phyloP scores from a whole-genome alignment of 768 basidiomycete genomes.

The Chalciporus chontae region DNA sequence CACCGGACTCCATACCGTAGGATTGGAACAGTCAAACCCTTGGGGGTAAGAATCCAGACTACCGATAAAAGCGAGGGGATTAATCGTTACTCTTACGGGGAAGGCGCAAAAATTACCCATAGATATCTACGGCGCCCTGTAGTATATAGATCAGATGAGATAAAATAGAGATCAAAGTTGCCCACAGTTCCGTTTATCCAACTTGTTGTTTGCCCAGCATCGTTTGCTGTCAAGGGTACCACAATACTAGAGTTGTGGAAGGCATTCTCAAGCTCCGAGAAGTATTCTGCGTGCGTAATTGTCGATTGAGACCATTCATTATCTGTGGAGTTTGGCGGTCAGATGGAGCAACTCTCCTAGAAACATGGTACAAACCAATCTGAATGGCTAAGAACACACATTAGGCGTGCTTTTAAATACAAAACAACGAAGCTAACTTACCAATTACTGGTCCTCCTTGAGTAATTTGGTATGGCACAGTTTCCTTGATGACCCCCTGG shows the following conservation, averaged over 20 bases:
- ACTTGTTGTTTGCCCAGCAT: conserved; percentile 52
- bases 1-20: conserved; percentile 62
- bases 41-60: conserved; percentile 74
- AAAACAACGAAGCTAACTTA: conserved; percentile 25
- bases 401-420: conserved; percentile 1
- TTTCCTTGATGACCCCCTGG: conserved; percentile 56
- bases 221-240: conserved; percentile 75
- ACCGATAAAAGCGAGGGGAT: neutral
- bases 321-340: conserved; percentile 38
- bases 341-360: neutral
- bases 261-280: conserved; percentile 53
- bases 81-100: neutral
- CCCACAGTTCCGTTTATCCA: conserved; percentile 71
- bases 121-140: conserved; percentile 65
- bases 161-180: neutral
- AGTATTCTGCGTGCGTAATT: conserved; percentile 50
- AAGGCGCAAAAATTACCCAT: conserved; percentile 46
- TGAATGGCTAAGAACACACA: conserved; percentile 43
- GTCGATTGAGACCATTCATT: conserved; percentile 67
- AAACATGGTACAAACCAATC: conserved; percentile 38
- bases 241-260: conserved; percentile 56
- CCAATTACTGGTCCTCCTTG: conserved; percentile 75
- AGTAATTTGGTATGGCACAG: conserved; percentile 63
- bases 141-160: conserved; percentile 4
- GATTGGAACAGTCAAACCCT: conserved; percentile 77